Evolutionary conservation across 176 grass and related monocot species (phyloP), one percentile per base, ranked within the genome.

Genomic region (Phoenix dactylifera): DNA sequence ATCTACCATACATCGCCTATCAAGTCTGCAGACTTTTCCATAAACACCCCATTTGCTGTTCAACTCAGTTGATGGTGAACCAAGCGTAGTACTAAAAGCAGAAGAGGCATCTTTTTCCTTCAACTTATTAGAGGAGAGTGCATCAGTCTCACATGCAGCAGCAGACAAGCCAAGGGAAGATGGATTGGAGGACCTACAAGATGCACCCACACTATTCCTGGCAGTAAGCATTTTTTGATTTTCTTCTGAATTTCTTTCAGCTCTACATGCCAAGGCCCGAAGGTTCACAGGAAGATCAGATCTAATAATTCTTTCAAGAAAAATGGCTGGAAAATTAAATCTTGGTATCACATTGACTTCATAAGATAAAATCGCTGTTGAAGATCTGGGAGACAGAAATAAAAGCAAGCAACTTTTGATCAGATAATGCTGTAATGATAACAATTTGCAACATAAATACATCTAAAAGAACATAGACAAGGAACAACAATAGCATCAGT

Each of bases 251-350:
- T 80, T 78, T 68, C 51, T 79, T 67, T 91, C 87, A 75, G 92
- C 81, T 77, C 83, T 84, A 74, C 39, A 78, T 24, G 87, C 84
- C 69, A 97, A 79, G 5, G 92, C 87, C 77, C 68, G 50, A 32
- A 97, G 84, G 63, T 97, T 97, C 59, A 85, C 77, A 52, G 92
- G 92, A 80, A 97, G 92, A 74, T 97, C 84, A 0, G 92, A 97
- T 29, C 63, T 80, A 69, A 97, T 91, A 62, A 97, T 91, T 69
- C 79, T 90, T 76, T 97, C 92, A 67, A 97, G 83, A 83, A 97
- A 91, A 64, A 97, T 85, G 24, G 92, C 81, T 26, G 92, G 92
- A 15, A 97, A 97, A 26, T 97, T 82, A 74, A 91, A 97, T 81
- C 76, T 87, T 39, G 92, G 92, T 60, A 88, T 82, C 26, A 97